These are phyloP conservation scores for Endotrypanum monterogeii DNA, from an alignment of 208 protist species.

Conservation along the genomic window DNA sequence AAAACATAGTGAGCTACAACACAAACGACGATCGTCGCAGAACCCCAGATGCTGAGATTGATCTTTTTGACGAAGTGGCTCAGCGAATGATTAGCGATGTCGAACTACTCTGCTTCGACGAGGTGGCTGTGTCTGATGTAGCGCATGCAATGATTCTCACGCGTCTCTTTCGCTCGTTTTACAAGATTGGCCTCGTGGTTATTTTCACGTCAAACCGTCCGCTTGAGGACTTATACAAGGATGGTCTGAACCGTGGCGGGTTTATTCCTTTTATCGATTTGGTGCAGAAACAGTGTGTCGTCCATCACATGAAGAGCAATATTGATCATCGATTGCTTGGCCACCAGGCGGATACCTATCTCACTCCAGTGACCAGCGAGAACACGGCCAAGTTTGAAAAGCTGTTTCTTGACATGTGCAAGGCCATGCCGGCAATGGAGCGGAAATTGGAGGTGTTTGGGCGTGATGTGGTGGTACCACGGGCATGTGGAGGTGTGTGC, in stretches of 20 bases:
- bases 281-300: slow-evolving; percentile 79
- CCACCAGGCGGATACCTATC: slow-evolving; percentile 63
- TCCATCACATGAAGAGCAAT: slow-evolving; percentile 89
- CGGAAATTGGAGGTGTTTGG: slow-evolving; percentile 74
- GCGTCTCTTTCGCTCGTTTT: slow-evolving; percentile 91
- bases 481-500: slow-evolving; percentile 72
- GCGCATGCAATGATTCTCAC: slow-evolving; percentile 96
- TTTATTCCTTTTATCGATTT: slow-evolving; percentile 97
- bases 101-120: slow-evolving; percentile 95
- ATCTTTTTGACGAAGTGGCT: slow-evolving; percentile 86
- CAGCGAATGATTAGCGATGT: slow-evolving; percentile 88
- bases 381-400: slow-evolving; percentile 70
- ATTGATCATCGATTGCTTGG: slow-evolving; percentile 94
- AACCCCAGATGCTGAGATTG: slow-evolving; percentile 68
- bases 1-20: slow-evolving; percentile 62
- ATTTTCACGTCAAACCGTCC: slow-evolving; percentile 94
- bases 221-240: slow-evolving; percentile 89
- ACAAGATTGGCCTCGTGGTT: slow-evolving; percentile 91
- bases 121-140: slow-evolving; percentile 93
- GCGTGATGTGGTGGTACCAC: slow-evolving; percentile 69
- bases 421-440: slow-evolving; percentile 65
- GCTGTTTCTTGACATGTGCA: slow-evolving; percentile 82
- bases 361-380: slow-evolving; percentile 62
- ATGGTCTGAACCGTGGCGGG: slow-evolving; percentile 91
- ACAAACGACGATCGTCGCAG: slow-evolving; percentile 44